Evolutionary conservation across 2,329 filamentous ascomycete species (phyloP).

Genomic region (Fusarium mundagurra): DNA sequence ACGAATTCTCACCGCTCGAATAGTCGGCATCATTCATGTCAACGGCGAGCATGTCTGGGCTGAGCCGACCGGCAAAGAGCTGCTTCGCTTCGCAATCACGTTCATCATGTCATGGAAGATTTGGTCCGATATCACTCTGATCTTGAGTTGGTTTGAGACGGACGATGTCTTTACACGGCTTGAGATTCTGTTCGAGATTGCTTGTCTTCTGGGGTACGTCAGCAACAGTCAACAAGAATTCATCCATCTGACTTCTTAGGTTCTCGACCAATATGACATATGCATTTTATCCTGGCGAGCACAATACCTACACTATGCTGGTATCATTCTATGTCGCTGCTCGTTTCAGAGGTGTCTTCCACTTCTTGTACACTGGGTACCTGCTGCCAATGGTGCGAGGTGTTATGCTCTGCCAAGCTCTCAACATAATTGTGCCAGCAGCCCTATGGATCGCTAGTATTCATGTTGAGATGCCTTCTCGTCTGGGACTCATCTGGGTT

Average conservation of each 20-base stretch:
- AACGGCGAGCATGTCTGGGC: constrained; percentile 70
- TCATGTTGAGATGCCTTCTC: constrained; percentile 63
- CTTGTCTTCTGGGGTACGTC: constrained; percentile 64
- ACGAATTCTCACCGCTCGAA: not conserved
- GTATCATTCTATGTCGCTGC: constrained; percentile 70
- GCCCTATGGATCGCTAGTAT: constrained; percentile 70
- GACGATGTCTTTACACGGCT: constrained; percentile 69
- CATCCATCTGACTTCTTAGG: constrained; percentile 33
- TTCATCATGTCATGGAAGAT: constrained; percentile 73
- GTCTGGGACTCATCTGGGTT: constrained; percentile 65
- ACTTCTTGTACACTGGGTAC: constrained; percentile 56
- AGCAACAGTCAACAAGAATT: not conserved
- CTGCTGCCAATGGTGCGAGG: constrained; percentile 67
- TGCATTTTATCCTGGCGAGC: constrained; percentile 57
- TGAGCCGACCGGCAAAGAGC: constrained; percentile 61
- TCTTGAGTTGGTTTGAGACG: constrained; percentile 70
- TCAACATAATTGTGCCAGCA: constrained; percentile 57
- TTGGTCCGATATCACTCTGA: constrained; percentile 67
- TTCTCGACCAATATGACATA: constrained; percentile 71
- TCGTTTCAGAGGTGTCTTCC: constrained; percentile 62
- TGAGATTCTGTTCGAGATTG: constrained; percentile 68
- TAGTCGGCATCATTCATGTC: constrained; percentile 70
- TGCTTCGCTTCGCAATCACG: constrained; percentile 69
- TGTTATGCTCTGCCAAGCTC: constrained; percentile 61
- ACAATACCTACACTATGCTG: constrained; percentile 65